Conservation (phyloP, 2,329 filamentous ascomycete genomes). For the Fusarium sp. region DNA sequence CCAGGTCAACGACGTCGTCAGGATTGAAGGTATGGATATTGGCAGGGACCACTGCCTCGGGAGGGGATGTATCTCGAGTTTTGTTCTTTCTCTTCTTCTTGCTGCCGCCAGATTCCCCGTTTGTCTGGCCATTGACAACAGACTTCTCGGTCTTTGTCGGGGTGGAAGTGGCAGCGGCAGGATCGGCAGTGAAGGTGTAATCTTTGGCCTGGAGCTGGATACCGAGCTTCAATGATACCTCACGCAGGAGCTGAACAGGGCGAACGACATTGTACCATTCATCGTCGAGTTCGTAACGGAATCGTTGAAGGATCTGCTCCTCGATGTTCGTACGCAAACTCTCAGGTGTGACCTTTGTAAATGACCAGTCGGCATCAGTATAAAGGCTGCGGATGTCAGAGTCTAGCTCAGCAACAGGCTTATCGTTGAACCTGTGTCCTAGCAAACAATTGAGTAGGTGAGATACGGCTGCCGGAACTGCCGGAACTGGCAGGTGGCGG, state of each 20-base stretch:
- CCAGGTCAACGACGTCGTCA: slow-evolving; percentile 90
- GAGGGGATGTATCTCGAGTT: slow-evolving; percentile 64
- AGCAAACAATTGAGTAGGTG: slow-evolving; percentile 96
- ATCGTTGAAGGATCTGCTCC: slow-evolving; percentile 77
- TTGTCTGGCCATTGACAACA: slow-evolving; percentile 54
- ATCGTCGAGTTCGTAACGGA: slow-evolving; percentile 76
- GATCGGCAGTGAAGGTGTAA: slow-evolving; percentile 52
- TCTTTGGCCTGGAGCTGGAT: slow-evolving; percentile 84
- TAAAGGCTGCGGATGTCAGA: slow-evolving; percentile 79
- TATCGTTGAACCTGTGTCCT: slow-evolving; percentile 78
- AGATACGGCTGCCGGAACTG: slow-evolving; percentile 81
- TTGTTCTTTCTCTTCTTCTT: slow-evolving; percentile 75
- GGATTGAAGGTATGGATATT: slow-evolving; percentile 70
- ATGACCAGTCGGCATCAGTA: slow-evolving; percentile 82
- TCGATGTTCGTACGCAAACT: slow-evolving; percentile 76
- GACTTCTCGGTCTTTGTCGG: slow-evolving; percentile 48
- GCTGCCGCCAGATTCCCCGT: slow-evolving; percentile 53
- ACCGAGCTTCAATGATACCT: slow-evolving; percentile 88
- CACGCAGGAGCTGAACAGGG: slow-evolving; percentile 86
- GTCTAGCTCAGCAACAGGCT: slow-evolving; percentile 82
- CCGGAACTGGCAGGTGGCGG: slow-evolving; percentile 79
- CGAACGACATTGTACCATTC: slow-evolving; percentile 76
- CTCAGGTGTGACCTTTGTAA: slow-evolving; percentile 81
- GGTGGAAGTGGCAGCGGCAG: slow-evolving; percentile 40
- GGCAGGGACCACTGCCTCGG: slow-evolving; percentile 57